Percentiles rank a stretch among this genome's conserved stretches.
phyloP scores from a whole-genome alignment of 768 basidiomycete genomes.

The Russula brevipes region DNA sequence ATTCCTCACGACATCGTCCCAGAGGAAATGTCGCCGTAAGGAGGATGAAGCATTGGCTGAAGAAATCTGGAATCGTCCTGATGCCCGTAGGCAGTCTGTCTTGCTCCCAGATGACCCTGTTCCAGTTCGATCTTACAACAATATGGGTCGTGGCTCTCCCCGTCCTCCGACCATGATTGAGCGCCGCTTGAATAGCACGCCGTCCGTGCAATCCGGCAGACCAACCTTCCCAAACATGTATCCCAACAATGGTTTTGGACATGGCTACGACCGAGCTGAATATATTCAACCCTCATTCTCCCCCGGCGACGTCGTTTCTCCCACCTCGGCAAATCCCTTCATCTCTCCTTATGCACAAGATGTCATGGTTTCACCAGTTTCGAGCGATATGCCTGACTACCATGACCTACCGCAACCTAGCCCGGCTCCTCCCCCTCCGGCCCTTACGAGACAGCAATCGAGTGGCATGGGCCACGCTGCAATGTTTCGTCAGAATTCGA shows the following conservation, averaged over 20 bases:
- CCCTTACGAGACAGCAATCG: constrained; percentile 24
- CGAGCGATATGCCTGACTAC: constrained; percentile 25
- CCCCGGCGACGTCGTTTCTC: constrained; percentile 27
- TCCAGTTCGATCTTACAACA: constrained; percentile 34
- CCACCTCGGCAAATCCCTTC: constrained; percentile 37
- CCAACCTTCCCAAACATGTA: constrained; percentile 21
- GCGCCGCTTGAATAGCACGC: constrained; percentile 36
- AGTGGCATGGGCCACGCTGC: neutral
- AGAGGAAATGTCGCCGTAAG: constrained; percentile 29
- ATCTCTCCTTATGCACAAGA: constrained; percentile 38
- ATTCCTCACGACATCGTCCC: constrained; percentile 2
- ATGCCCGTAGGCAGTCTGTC: constrained; percentile 63
- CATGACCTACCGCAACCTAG: neutral
- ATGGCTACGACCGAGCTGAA: constrained; percentile 30
- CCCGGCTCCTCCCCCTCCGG: constrained; percentile 6
- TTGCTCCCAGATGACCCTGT: constrained; percentile 40
- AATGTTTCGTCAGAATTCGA: constrained; percentile 28
- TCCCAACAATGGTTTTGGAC: constrained; percentile 12
- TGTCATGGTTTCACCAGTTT: constrained; percentile 34
- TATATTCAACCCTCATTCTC: constrained; percentile 26
- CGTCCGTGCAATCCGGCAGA: constrained; percentile 18
- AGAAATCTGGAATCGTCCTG: constrained; percentile 45
- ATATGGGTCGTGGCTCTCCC: constrained; percentile 41
- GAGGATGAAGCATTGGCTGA: constrained; percentile 33
- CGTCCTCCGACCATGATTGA: constrained; percentile 65